These are phyloP conservation scores for Fusarium annulatum DNA, from an alignment of 2,329 filamentous ascomycete genomes.

Conservation along the genomic window DNA sequence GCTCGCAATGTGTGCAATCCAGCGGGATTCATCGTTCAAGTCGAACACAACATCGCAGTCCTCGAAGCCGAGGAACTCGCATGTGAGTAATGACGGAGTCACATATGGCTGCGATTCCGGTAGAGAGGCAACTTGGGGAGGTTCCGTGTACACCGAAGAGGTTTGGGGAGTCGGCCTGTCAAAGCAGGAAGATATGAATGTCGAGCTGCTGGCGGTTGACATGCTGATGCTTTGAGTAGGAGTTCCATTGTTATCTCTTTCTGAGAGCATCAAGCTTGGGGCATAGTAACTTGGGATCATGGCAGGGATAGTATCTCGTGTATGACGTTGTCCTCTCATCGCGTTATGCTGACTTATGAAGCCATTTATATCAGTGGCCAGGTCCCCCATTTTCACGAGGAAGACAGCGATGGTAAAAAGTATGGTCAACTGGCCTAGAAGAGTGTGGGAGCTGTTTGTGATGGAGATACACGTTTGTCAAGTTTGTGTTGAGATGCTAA, in stretches of 20 bases:
- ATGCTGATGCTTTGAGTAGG: slow-evolving; percentile 11
- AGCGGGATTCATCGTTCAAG: slow-evolving; percentile 52
- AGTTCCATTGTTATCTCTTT: not conserved
- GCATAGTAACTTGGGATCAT: slow-evolving; percentile 16
- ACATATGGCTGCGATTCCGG: slow-evolving; percentile 10
- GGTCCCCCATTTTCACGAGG: slow-evolving; percentile 12
- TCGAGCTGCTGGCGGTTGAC: slow-evolving; percentile 27
- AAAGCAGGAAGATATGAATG: slow-evolving; percentile 25
- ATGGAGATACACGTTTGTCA: not conserved
- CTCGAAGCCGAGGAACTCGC: slow-evolving; percentile 56
- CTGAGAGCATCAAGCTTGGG: slow-evolving; percentile 26
- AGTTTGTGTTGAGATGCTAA: not conserved
- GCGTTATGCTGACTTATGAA: slow-evolving; percentile 29
- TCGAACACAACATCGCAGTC: slow-evolving; percentile 54
- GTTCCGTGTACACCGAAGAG: slow-evolving; percentile 36
- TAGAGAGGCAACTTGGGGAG: slow-evolving; percentile 30
- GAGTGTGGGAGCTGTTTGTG: not conserved
- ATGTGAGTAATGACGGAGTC: slow-evolving; percentile 37
- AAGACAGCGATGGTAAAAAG: not conserved
- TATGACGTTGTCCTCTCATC: slow-evolving; percentile 5
- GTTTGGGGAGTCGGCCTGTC: not conserved
- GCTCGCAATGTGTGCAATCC: slow-evolving; percentile 59
- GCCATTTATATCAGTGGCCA: slow-evolving; percentile 25
- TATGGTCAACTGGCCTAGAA: not conserved
- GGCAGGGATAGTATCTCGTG: not conserved